Base-by-base conservation (phyloP, 2,329 filamentous ascomycete genomes). In the Scopulariopsis brevicaulis region DNA sequence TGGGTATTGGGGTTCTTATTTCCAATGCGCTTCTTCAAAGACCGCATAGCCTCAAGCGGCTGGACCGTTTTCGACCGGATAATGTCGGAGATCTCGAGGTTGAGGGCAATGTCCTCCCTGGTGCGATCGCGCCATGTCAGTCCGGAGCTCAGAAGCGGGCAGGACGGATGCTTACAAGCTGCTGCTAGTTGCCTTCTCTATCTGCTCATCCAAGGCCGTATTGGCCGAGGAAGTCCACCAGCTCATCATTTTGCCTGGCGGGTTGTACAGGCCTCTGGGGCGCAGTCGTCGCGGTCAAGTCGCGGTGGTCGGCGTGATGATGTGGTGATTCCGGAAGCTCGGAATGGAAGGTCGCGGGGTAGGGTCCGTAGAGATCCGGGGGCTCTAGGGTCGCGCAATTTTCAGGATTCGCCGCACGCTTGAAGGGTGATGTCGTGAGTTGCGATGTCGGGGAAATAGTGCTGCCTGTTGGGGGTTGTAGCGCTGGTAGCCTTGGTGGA, bases 1-100 rank as follows among this genome's bases (percentile, higher is more conserved):
- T 99, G 94, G 40, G 94, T 86, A 71, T 99, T 99, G 40, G 94
- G 94, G 69, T 99, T 99, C 79, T 92, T 96, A 78, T 96, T 91
- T 73, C 90, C 91, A 77, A 99, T 91, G 70, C 94, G 86, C 69
- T 85, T 85, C 76, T 96, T 97, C 67, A 99, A 77, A 51, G 90
- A 93, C 70, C 91, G 89, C 94, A 99, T 99, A 62, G 94, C 94
- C 73, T 99, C 94, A 73, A 93, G 96, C 57, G 94, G 93, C 71
- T 92, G 91, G 55, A 99, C 93, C 20, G 91, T 96, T 77, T 97
- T 97, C 67, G 92, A 97, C 66, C 94, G 85, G 72, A 99, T 96
- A 65, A 96, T 79, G 76, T 99, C 94, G 71, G 93, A 96, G 66
- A 99, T 97, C 74, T 99, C 94, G 68, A 99, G 85, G 71, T 97